phyloP scores from a whole-genome alignment of 306 rosid species.

The Canavalia ensiformis region DNA sequence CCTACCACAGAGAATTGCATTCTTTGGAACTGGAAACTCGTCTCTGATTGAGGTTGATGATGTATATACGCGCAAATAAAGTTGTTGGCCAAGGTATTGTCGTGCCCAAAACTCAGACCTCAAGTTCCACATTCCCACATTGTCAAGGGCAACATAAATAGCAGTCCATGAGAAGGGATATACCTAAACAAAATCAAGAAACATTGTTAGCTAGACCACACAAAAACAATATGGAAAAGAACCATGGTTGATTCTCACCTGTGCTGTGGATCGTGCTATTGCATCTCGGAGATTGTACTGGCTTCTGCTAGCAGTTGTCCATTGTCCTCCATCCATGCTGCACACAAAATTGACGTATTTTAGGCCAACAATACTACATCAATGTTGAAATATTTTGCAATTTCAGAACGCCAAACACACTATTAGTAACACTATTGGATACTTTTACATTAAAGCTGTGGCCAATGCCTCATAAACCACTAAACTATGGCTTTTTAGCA shows the following conservation, averaged over 20 bases:
- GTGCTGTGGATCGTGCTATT: conserved; percentile 87
- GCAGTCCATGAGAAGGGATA: conserved; percentile 98
- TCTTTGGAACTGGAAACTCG: conserved; percentile 91
- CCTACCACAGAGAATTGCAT: conserved; percentile 88
- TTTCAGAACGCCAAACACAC: conserved; percentile 13
- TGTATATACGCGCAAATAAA: conserved; percentile 90
- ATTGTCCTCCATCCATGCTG: conserved; percentile 97
- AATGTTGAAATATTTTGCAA: conserved; percentile 7
- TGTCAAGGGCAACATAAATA: conserved; percentile 83
- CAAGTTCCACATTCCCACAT: conserved; percentile 99
- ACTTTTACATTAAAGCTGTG: not conserved
- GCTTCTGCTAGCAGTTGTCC: conserved; percentile 75
- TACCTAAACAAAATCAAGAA: conserved; percentile 61
- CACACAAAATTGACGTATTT: conserved; percentile 23
- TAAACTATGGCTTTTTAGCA: no score
- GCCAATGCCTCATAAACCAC: no score
- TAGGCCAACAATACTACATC: conserved; percentile 53
- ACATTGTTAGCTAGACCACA: not conserved
- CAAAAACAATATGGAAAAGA: not conserved
- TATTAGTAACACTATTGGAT: not conserved
- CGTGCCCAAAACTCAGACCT: conserved; percentile 96
- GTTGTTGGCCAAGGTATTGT: conserved; percentile 90
- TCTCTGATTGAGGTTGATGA: conserved; percentile 79
- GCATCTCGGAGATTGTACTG: conserved; percentile 91
- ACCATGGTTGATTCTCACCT: conserved; percentile 59